Evolutionary conservation across 306 rosid species (phyloP), one percentile per base, ranked within the genome.

Genomic region (Morella rubra): DNA sequence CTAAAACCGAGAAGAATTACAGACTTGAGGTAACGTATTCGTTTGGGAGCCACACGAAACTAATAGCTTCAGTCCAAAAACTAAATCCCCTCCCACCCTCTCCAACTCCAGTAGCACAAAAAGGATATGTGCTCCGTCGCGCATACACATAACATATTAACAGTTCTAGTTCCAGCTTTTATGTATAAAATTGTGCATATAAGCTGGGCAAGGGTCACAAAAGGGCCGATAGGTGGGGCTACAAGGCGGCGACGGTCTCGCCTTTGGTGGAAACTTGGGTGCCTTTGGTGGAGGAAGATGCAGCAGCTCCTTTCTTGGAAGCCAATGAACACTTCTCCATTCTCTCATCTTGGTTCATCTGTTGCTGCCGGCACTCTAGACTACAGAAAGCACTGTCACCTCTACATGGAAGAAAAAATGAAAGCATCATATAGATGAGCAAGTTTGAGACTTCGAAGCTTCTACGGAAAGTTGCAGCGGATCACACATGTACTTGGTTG

Each of bases 331-430:
- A 82, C 88, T 90, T 92, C 24, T 87, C 93, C 61, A 83, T 86
- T 73, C 81, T 86, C 86, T 95, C 99, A 44, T 95, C 99, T 52
- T 81, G 84, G 50, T 86, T 92, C 91, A 95, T 95, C 82, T 90
- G 97, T 69, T 92, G 81, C 59, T 95, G 85, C 46, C 99, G 89
- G 83, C 97, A 95, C 83, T 95, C 99, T 72, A 85, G 84, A 73
- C 97, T 95, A 82, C 99, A 95, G 73, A 92, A 95, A 32, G 85
- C 97, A 79, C 78, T 87, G 68, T 92, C 96, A 16, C 99, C 99
- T 66, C 99, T 95, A 83, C 27, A 41, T 32, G 37, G 3, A 32
- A 32, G 37, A 32, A 32, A 32, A 32, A 32, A 32, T 2, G 3
- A 32, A 32, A 32, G 37, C 37, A 32, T 32, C 37, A 2, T 50